Percentiles rank a stretch among this genome's conserved stretches.
phyloP scores from a whole-genome alignment of 169 alveolate species.

The Plasmodium inui region DNA sequence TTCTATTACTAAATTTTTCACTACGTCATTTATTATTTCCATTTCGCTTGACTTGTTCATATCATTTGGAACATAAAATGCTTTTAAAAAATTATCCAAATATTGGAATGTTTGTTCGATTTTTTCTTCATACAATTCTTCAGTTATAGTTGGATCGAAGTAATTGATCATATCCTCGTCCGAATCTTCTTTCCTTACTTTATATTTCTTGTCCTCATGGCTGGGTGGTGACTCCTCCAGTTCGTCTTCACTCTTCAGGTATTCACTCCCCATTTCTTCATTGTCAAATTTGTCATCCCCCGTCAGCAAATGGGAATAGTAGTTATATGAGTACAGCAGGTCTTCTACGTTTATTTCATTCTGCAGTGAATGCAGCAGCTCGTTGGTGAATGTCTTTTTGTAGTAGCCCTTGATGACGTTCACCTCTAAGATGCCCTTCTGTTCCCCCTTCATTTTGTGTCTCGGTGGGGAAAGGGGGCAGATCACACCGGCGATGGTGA shows the following conservation, averaged over 20 bases:
- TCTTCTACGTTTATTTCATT: slow-evolving; percentile 58
- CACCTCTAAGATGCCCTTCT: slow-evolving; percentile 14
- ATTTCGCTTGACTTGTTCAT: background rate
- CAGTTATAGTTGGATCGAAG: slow-evolving; percentile 39
- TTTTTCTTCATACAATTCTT: slow-evolving; percentile 56
- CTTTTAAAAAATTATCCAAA: slow-evolving; percentile 49
- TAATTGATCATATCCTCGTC: slow-evolving; percentile 31
- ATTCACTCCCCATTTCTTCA: slow-evolving; percentile 29
- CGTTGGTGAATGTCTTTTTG: slow-evolving; percentile 60
- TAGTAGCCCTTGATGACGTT: slow-evolving; percentile 54
- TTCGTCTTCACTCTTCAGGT: slow-evolving; percentile 54
- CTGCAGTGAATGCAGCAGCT: slow-evolving; percentile 9
- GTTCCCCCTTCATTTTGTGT: background rate
- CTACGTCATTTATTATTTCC: slow-evolving; percentile 13
- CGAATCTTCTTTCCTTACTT: background rate
- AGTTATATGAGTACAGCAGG: slow-evolving; percentile 38
- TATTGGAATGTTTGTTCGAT: slow-evolving; percentile 49
- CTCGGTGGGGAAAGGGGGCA: background rate
- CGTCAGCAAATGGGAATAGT: slow-evolving; percentile 19
- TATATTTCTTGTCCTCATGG: background rate
- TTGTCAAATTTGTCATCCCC: slow-evolving; percentile 32
- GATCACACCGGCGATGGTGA: background rate
- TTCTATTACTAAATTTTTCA: slow-evolving; percentile 8
- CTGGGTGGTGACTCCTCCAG: background rate
- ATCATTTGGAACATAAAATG: slow-evolving; percentile 17